These are phyloP conservation scores for Rhizopogon vinicolor DNA, from an alignment of 768 basidiomycete genomes.

Conservation along the genomic window DNA sequence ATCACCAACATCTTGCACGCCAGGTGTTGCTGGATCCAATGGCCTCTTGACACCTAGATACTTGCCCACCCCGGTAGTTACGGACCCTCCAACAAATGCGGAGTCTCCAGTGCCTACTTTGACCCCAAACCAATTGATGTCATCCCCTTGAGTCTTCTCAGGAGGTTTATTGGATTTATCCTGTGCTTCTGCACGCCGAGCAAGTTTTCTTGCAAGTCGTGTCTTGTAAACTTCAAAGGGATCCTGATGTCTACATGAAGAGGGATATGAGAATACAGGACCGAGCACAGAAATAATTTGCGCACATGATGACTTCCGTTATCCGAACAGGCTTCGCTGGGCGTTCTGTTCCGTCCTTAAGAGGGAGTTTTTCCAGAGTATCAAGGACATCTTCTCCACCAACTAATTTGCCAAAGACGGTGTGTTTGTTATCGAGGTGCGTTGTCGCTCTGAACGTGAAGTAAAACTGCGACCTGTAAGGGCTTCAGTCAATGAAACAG, in stretches of 20 bases:
- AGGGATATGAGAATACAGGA: slow-evolving; percentile 2
- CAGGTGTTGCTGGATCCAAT: slow-evolving; percentile 17
- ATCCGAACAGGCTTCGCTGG: slow-evolving; percentile 85
- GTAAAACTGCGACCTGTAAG: slow-evolving; percentile 83
- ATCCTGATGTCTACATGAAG: slow-evolving; percentile 69
- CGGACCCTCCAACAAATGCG: slow-evolving; percentile 22
- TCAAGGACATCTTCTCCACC: slow-evolving; percentile 91
- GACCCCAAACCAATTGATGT: slow-evolving; percentile 85
- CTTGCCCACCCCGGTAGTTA: slow-evolving; percentile 63
- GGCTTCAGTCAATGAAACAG: neutral
- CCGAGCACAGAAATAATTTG: slow-evolving; percentile 7
- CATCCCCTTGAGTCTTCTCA: slow-evolving; percentile 59
- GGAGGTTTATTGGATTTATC: slow-evolving; percentile 23
- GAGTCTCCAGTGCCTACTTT: slow-evolving; percentile 58
- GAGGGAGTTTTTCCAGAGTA: slow-evolving; percentile 74
- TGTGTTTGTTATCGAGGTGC: slow-evolving; percentile 90
- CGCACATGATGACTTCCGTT: slow-evolving; percentile 82
- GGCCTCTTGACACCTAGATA: slow-evolving; percentile 62
- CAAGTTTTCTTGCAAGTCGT: slow-evolving; percentile 75
- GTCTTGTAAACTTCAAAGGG: slow-evolving; percentile 92
- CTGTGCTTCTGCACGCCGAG: slow-evolving; percentile 32
- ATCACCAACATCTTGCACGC: slow-evolving; percentile 22
- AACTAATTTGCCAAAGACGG: slow-evolving; percentile 95
- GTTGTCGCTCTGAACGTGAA: slow-evolving; percentile 81
- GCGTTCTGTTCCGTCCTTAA: slow-evolving; percentile 82